These are phyloP conservation scores for Elongisporangium anandrum DNA, from an alignment of 352 stramenopile genomes.

Conservation along the genomic window DNA sequence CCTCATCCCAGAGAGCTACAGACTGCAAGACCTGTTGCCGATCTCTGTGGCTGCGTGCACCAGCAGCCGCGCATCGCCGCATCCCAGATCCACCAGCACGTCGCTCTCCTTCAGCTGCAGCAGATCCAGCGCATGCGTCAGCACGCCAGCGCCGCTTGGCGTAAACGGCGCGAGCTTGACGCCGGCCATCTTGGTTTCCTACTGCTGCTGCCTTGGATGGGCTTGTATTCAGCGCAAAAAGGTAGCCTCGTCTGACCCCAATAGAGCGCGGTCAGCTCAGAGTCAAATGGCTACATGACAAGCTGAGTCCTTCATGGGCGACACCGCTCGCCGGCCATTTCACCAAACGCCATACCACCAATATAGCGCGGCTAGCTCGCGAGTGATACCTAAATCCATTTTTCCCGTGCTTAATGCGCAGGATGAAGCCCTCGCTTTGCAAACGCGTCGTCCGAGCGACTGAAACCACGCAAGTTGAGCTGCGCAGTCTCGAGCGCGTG, in stretches of 20 bases:
- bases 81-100: constrained; percentile 76
- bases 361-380: too few relatives aligned
- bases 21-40: constrained; percentile 22
- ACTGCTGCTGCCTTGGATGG: neutral
- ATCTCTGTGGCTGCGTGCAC: constrained; percentile 48
- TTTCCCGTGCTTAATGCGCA: too few relatives aligned
- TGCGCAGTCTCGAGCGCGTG: constrained; percentile 18
- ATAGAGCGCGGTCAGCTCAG: neutral
- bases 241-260: neutral
- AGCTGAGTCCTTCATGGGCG: too few relatives aligned
- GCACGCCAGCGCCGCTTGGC: constrained; percentile 60
- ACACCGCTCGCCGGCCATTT: too few relatives aligned
- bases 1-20: too few relatives aligned
- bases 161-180: constrained; percentile 81
- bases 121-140: constrained; percentile 57
- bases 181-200: constrained; percentile 8
- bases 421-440: neutral
- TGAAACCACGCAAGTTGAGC: constrained; percentile 17
- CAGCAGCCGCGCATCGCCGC: constrained; percentile 70
- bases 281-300: too few relatives aligned
- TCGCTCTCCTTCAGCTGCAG: constrained; percentile 47
- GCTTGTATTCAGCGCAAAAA: neutral
- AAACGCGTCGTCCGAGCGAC: neutral
- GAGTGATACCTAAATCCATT: too few relatives aligned
- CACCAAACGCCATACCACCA: too few relatives aligned